Conservation (phyloP, 2,329 filamentous ascomycete genomes). For the Xylaria sp. region DNA sequence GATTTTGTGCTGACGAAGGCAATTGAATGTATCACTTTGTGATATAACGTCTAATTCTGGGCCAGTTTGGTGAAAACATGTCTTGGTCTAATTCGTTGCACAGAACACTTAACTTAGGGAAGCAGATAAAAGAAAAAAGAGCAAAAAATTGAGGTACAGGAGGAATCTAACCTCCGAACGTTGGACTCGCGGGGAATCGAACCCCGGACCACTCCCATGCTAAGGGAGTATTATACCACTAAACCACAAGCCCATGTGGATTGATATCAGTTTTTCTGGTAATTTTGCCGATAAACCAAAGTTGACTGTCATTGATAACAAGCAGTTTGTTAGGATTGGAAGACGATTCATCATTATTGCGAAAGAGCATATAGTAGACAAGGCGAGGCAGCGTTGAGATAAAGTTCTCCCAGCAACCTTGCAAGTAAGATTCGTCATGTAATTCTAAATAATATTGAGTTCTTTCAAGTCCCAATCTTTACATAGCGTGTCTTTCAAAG, state of each 20-base stretch:
- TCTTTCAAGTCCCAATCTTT: not conserved
- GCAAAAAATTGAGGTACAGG: conserved; percentile 13
- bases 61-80: not conserved
- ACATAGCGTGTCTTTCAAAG: not conserved
- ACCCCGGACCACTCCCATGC: conserved; percentile 44
- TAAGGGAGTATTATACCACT: conserved; percentile 44
- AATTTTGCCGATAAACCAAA: not conserved
- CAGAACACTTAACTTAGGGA: too few species aligned
- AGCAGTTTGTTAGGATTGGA: too few species aligned
- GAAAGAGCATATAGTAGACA: too few species aligned
- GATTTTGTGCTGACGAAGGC: too few species aligned
- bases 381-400: conserved; percentile 15
- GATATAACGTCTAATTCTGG: not conserved
- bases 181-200: conserved; percentile 44
- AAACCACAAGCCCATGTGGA: conserved; percentile 39
- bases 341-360: too few species aligned
- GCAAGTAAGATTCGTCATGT: not conserved
- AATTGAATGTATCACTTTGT: too few species aligned
- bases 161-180: conserved; percentile 31
- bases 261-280: not conserved
- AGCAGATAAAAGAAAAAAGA: not conserved
- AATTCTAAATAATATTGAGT: conserved; percentile 9
- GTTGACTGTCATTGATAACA: not conserved
- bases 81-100: too few species aligned
- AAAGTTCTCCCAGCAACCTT: not conserved